Base-by-base conservation (phyloP, 345 rosid genomes). In the Gossypium herbaceum region DNA sequence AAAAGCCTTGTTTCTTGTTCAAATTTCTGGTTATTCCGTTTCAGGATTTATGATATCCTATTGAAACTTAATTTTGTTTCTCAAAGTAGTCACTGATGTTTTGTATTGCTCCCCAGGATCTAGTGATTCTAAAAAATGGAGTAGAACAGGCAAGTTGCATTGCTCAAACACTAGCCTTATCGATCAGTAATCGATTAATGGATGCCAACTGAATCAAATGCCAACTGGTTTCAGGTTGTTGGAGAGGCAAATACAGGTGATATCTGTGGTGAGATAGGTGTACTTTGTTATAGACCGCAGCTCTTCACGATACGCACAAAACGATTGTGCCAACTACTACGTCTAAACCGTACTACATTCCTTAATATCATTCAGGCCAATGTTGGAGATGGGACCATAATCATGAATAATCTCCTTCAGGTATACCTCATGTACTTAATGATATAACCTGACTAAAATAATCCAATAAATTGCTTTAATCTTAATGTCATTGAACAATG, bases 391-490 rank as follows among this genome's bases (percentile, higher is more conserved):
- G 98, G 97, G 73, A 91, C 94, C 24, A 84, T 94, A 51, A 91
- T 94, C 80, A 87, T 91, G 92, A 92, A 88, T 80, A 94, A 94
- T 84, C 92, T 94, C 73, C 98, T 94, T 71, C 91, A 91, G 93
- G 98, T 94, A 29, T 39, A 12, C 71, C 1, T 65, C 15, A 43
- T 34, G 41, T 63, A 51, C 48, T 61, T 6, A 27, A 60, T 1
- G 4, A 45, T 25, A 43, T 57, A 72, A 72, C 22, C 56, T 57
- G 7, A 41, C 15, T 27, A 10, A 52, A 4, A 9, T 41, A 15
- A 16, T 61, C 44, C 20, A 61, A 13, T 4, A 61, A 61, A 61
- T 2, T 7, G 11, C 66, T 29, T 61, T 7, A 61, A 13, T 11
- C 10, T 27, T 15, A 17, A 22, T 7, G 44, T 16, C 7, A 29